A percentile compares a stretch with the other conserved stretches of the same genome.
These are phyloP conservation scores for Groenewaldozyma tartarivorans DNA, from an alignment of 805 yeast species.

Conservation along the genomic window DNA sequence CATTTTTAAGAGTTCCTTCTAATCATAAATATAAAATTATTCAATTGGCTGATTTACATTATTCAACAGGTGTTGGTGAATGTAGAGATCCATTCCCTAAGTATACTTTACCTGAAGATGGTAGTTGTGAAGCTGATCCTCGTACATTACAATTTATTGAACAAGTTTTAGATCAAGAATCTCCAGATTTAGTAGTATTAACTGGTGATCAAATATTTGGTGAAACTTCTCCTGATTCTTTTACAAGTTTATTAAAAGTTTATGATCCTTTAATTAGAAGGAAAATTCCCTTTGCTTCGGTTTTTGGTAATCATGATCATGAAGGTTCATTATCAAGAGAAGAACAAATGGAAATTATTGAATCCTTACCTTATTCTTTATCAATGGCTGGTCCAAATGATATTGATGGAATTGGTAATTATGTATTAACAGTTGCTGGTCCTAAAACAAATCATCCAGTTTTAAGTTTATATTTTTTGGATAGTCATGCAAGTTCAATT, in stretches of 20 bases:
- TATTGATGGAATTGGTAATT: slow-evolving; percentile 80
- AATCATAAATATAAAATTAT: slow-evolving; percentile 60
- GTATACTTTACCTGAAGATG: slow-evolving; percentile 19
- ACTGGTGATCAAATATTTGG: slow-evolving; percentile 94
- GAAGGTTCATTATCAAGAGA: slow-evolving; percentile 61
- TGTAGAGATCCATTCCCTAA: slow-evolving; percentile 50
- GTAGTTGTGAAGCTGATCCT: slow-evolving; percentile 68
- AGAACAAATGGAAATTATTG: slow-evolving; percentile 49
- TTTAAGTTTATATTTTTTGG: slow-evolving; percentile 63
- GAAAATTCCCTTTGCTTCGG: slow-evolving; percentile 73
- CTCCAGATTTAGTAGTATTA: slow-evolving; percentile 76
- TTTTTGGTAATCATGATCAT: slow-evolving; percentile 91
- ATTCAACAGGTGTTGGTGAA: slow-evolving; percentile 70
- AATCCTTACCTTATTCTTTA: slow-evolving; percentile 57
- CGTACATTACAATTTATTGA: slow-evolving; percentile 56
- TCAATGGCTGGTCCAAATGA: slow-evolving; percentile 54
- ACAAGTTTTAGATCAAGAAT: slow-evolving; percentile 57
- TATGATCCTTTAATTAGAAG: slow-evolving; percentile 57
- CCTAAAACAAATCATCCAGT: slow-evolving; percentile 32
- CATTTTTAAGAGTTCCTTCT: slow-evolving; percentile 29
- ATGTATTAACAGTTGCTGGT: slow-evolving; percentile 44
- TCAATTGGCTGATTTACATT: slow-evolving; percentile 88
- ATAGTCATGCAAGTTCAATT: slow-evolving; percentile 65
- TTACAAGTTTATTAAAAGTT: slow-evolving; percentile 71
- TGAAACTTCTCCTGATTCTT: slow-evolving; percentile 65